A percentile compares a stretch with the other conserved stretches of the same genome.
phyloP scores from a whole-genome alignment of 176 grass and related monocot genomes.

The Bothriochloa decipiens region DNA sequence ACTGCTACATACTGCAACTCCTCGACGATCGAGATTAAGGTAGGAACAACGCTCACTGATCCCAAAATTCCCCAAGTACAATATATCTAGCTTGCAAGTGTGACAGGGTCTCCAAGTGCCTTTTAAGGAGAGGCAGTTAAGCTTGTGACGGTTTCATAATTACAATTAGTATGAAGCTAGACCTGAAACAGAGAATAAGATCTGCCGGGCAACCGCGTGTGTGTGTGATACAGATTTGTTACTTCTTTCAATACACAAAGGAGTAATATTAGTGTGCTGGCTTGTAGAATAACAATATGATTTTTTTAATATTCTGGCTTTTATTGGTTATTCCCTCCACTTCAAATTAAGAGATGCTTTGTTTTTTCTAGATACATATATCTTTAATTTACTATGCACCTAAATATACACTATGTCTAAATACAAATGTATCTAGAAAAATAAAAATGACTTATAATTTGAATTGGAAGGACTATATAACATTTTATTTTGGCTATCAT shows the following conservation, averaged over 20 bases:
- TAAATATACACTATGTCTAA: too few relatives aligned
- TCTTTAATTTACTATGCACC: too few relatives aligned
- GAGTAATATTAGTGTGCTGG: slow-evolving; percentile 44
- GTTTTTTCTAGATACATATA: too few relatives aligned
- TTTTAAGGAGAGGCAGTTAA: slow-evolving; percentile 24
- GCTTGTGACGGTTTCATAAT: slow-evolving; percentile 13
- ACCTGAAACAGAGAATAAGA: slow-evolving; percentile 23
- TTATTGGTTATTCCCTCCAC: background rate
- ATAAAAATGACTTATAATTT: too few relatives aligned
- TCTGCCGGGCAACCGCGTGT: slow-evolving; percentile 10
- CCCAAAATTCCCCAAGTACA: slow-evolving; percentile 29
- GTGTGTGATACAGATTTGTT: slow-evolving; percentile 37
- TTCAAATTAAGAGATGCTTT: too few relatives aligned
- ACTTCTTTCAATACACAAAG: slow-evolving; percentile 43
- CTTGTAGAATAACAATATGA: slow-evolving; percentile 48
- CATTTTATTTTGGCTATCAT: background rate
- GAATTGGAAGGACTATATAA: background rate
- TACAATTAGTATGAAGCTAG: slow-evolving; percentile 18
- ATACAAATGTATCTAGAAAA: too few relatives aligned
- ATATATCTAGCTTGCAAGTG: slow-evolving; percentile 17
- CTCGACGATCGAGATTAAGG: too few relatives aligned
- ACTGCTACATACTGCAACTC: background rate
- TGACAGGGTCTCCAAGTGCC: slow-evolving; percentile 37
- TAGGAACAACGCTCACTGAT: slow-evolving; percentile 50
- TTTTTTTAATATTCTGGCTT: background rate